Evolutionary conservation across 2,329 filamentous ascomycete species (phyloP), one percentile per base, ranked within the genome.

Genomic region (Stagonosporopsis rhizophila): DNA sequence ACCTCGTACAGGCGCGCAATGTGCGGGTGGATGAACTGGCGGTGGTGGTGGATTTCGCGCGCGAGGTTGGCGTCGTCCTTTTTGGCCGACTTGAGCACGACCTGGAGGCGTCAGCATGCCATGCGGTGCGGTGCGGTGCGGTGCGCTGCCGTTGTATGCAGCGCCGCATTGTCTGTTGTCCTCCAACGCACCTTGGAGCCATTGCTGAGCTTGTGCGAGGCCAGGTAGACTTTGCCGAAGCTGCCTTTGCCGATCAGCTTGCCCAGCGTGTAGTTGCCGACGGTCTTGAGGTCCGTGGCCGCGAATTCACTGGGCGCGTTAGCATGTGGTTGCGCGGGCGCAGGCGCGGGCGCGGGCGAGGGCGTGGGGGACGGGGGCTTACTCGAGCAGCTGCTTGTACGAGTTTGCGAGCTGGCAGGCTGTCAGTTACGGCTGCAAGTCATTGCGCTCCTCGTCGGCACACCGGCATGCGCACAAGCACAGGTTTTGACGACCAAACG

Each of bases 211-310:
- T 97, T 98, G 78, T 99, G 95, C 41, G 89, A 87, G 56, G 94
- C 95, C 56, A 99, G 84, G 77, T 99, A 99, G 70, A 99, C 95
- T 79, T 97, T 98, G 70, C 95, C 95, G 78, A 99, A 99, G 62
- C 93, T 97, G 55, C 95, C 95, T 75, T 98, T 99, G 65, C 95
- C 95, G 74, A 99, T 96, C 56, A 99, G 82, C 57, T 88, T 88
- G 41, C 95, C 95, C 54, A 99, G 85, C 32, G 88, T 89, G 78
- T 99, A 99, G 80, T 97, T 98, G 67, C 95, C 95, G 59, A 99
- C 95, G 51, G 89, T 91, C 71, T 90, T 89, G 65, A 99, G 86
- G 64, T 99, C 94, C 75, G 89, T 90, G 68, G 91, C 92, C 58
- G 91, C 89, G 81, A 99, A 99, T 79, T 98, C 94, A 81, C 92